Conservation (phyloP, 2,329 filamentous ascomycete genomes). For the Emmonsiellopsis sp. region DNA sequence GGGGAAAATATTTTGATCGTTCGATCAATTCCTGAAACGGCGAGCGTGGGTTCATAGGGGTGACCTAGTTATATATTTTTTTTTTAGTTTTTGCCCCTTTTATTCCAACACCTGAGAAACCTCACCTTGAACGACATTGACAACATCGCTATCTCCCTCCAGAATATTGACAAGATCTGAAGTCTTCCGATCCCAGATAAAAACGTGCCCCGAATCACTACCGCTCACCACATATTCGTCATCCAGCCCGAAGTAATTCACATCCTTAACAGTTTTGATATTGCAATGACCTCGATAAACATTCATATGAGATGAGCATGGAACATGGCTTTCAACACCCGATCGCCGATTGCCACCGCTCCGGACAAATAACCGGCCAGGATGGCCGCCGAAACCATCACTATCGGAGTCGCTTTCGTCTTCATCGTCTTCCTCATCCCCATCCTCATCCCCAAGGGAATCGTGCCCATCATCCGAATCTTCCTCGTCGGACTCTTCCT, state of each 20-base stretch:
- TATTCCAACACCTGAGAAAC: conserved; percentile 5
- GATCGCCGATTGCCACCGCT: conserved; percentile 37
- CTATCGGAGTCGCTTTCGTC: conserved; percentile 23
- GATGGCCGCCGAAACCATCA: conserved; percentile 17
- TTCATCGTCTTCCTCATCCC: conserved; percentile 23
- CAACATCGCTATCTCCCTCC: conserved; percentile 58
- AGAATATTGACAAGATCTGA: conserved; percentile 54
- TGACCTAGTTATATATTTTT: conserved; percentile 40
- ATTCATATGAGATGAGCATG: conserved; percentile 47
- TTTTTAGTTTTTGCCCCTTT: neutral
- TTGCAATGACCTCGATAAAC: conserved; percentile 57
- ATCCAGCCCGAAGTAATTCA: conserved; percentile 57
- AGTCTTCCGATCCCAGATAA: conserved; percentile 60
- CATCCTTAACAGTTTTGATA: conserved; percentile 58
- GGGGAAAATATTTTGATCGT: conserved; percentile 61
- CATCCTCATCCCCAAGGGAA: conserved; percentile 21
- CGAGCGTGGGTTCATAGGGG: conserved; percentile 57
- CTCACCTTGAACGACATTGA: conserved; percentile 56
- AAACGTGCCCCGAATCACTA: conserved; percentile 56
- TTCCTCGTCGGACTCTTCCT: conserved; percentile 20
- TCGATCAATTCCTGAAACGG: conserved; percentile 57
- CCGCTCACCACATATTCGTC: conserved; percentile 62
- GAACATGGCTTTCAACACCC: conserved; percentile 45
- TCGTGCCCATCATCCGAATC: conserved; percentile 15
- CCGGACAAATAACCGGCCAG: conserved; percentile 33